A percentile compares a stretch with the other conserved stretches of the same genome.
Evolutionary conservation across 2,329 filamentous ascomycete species (phyloP).

Genomic region (Exophiala oligosperma): DNA sequence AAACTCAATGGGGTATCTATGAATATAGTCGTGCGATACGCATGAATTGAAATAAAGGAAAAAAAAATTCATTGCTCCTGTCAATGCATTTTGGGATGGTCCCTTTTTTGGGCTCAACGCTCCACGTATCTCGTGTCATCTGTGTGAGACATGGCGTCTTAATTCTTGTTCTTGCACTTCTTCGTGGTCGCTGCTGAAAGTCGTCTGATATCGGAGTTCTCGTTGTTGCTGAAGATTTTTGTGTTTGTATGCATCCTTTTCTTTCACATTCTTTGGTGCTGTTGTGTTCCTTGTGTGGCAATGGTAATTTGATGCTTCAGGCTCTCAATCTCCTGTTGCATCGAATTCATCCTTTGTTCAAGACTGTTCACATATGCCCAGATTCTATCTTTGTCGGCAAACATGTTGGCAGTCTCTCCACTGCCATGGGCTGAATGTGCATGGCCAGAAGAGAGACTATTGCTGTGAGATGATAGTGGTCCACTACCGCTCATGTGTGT

Average conservation of each 20-base stretch:
- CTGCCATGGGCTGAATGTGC: slow-evolving; percentile 33
- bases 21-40: slow-evolving; percentile 15
- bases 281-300: slow-evolving; percentile 13
- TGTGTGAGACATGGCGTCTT: background rate
- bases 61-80: background rate
- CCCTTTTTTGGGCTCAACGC: background rate
- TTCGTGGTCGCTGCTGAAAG: background rate
- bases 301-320: slow-evolving; percentile 41
- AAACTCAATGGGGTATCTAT: slow-evolving; percentile 23
- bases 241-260: background rate
- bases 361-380: slow-evolving; percentile 47
- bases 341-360: slow-evolving; percentile 41
- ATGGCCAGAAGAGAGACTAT: slow-evolving; percentile 34
- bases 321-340: slow-evolving; percentile 44
- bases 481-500: slow-evolving; percentile 37
- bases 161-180: background rate
- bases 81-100: slow-evolving; percentile 14
- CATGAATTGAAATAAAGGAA: background rate
- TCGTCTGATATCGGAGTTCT: background rate
- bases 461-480: slow-evolving; percentile 30
- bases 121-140: background rate
- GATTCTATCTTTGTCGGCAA: slow-evolving; percentile 39
- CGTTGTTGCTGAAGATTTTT: background rate
- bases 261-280: slow-evolving; percentile 16
- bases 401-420: slow-evolving; percentile 29